Evolutionary conservation across 1,139 yeast genomes (phyloP), one percentile per base, ranked within the genome.

Genomic region (Lodderomyces jiufengensis): DNA sequence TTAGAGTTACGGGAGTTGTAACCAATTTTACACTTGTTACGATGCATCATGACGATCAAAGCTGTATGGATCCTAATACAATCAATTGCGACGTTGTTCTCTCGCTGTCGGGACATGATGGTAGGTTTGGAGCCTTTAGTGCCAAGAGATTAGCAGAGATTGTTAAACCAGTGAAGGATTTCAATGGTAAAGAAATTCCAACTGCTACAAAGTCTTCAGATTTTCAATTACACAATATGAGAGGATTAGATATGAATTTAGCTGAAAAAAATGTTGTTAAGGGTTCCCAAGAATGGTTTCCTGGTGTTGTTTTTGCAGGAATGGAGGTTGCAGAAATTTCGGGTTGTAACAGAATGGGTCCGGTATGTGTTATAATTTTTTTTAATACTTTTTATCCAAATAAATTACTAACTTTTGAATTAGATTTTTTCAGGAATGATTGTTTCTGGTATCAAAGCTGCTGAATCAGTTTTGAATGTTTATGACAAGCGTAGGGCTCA

Each of bases 21-120:
- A 82, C 88, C 53, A 83, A 83, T 66, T 83, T 90, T 90, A 83
- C 90, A 15, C 66, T 82, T 50, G 90, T 83, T 24, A 70, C 88
- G 9, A 70, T 80, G 71, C 81, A 82, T 58, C 92, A 83, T 53
- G 85, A 79, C 54, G 77, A 78, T 43, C 90, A 83, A 57, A 77
- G 84, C 11, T 83, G 92, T 59, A 83, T 83, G 92, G 92, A 83
- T 54, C 92, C 92, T 39, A 82, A 83, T 64, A 83, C 87, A 41
- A 80, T 83, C 66, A 83, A 81, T 54, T 74, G 82, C 43, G 79
- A 80, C 51, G 78, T 83, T 37, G 76, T 83, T 38, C 66, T 83
- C 42, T 80, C 88, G 11, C 78, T 88, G 42, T 76, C 86, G 27
- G 92, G 92, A 37, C 92, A 83, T 51, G 92, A 83, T 55, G 92